A percentile compares a stretch with the other conserved stretches of the same genome.
Conservation (phyloP, 371 early-diverging fungal genomes). For the Syncephalastrum monosporum region DNA sequence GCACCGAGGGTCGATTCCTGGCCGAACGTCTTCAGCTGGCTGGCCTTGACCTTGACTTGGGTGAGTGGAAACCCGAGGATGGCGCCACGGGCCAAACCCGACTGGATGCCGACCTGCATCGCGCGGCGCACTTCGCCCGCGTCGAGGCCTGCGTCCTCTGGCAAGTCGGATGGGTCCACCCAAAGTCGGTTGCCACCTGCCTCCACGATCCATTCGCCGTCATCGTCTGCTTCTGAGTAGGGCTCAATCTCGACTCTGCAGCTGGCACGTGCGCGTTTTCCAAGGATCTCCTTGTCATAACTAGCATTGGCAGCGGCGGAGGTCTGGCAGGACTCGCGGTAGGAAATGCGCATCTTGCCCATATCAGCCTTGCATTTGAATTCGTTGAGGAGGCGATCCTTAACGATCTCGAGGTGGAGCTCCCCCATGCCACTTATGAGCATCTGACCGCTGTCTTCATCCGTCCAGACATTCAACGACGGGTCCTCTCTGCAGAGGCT, state of each 20-base stretch:
- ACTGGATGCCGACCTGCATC: slow-evolving; percentile 66
- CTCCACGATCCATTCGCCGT: slow-evolving; percentile 8
- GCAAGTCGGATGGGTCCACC: not conserved
- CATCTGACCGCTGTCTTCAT: slow-evolving; percentile 89
- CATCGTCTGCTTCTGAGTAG: slow-evolving; percentile 28
- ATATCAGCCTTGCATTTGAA: slow-evolving; percentile 79
- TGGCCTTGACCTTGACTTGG: slow-evolving; percentile 56
- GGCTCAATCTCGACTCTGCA: slow-evolving; percentile 58
- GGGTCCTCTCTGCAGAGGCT: slow-evolving; percentile 89
- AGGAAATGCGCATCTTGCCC: slow-evolving; percentile 87
- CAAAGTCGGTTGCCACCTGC: not conserved
- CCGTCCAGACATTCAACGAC: slow-evolving; percentile 69
- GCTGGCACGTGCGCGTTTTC: slow-evolving; percentile 67
- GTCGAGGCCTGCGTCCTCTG: slow-evolving; percentile 10
- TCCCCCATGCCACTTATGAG: slow-evolving; percentile 97
- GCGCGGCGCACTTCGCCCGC: slow-evolving; percentile 55
- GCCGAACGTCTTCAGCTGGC: slow-evolving; percentile 55
- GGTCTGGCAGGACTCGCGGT: slow-evolving; percentile 75
- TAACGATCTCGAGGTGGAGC: slow-evolving; percentile 90
- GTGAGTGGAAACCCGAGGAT: slow-evolving; percentile 81
- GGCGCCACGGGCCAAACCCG: slow-evolving; percentile 78
- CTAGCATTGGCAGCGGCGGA: slow-evolving; percentile 23
- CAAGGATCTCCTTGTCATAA: slow-evolving; percentile 74
- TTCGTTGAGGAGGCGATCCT: slow-evolving; percentile 76
- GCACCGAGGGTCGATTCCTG: slow-evolving; percentile 71